Evolutionary conservation across 179 eudicot species (phyloP).

Genomic region (Spinacia oleracea): DNA sequence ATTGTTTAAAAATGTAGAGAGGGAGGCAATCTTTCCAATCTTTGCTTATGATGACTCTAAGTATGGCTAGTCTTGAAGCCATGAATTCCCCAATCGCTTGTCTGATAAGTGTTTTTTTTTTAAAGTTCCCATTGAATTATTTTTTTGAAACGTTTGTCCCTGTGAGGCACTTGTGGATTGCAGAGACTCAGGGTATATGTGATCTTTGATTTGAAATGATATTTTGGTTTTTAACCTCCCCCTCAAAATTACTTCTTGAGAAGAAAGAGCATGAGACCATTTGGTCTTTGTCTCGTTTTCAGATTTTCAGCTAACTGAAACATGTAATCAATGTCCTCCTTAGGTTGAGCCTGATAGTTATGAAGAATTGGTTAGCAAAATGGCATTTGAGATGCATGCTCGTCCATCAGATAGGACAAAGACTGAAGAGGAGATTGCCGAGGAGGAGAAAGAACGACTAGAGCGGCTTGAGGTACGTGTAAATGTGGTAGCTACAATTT

Average conservation of each 20-base stretch:
- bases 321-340: not conserved
- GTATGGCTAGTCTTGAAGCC: too few relatives aligned
- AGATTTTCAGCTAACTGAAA: not conserved
- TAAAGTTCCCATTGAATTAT: not conserved
- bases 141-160: not conserved
- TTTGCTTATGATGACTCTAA: too few relatives aligned
- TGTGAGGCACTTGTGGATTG: not conserved
- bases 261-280: not conserved
- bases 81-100: too few relatives aligned
- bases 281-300: not conserved
- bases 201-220: not conserved
- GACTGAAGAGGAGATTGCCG: slow-evolving; percentile 90
- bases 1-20: too few relatives aligned
- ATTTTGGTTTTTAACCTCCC: not conserved
- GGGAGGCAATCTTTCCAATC: too few relatives aligned
- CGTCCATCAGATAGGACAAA: slow-evolving; percentile 92
- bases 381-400: too few relatives aligned
- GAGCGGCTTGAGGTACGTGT: slow-evolving; percentile 77
- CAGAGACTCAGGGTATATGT: not conserved
- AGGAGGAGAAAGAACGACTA: slow-evolving; percentile 88
- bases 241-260: too few relatives aligned
- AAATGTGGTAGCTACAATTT: slow-evolving; percentile 3
- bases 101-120: not conserved
- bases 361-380: slow-evolving; percentile 70
- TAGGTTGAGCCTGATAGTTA: slow-evolving; percentile 86